Conservation (phyloP, 2,329 filamentous ascomycete species). For the Xylogone sp. region DNA sequence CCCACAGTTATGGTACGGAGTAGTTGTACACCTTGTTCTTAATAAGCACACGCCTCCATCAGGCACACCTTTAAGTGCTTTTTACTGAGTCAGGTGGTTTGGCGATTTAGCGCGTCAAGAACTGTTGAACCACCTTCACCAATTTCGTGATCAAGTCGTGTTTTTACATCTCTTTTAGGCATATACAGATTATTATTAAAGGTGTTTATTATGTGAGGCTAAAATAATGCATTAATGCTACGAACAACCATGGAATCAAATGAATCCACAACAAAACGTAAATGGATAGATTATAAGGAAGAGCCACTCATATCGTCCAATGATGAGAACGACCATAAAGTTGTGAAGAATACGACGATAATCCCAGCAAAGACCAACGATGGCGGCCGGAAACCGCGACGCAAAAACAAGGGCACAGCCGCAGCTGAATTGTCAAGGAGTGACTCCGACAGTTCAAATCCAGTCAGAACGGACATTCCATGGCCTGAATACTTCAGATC, state of each 20-base stretch:
- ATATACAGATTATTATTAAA: too few relatives aligned
- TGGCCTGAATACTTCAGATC: slow-evolving; percentile 76
- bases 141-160: neutral
- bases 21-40: too few relatives aligned
- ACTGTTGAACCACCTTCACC: neutral
- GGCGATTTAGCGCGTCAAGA: neutral
- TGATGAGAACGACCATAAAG: slow-evolving; percentile 6
- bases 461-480: slow-evolving; percentile 19
- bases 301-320: slow-evolving; percentile 3
- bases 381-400: slow-evolving; percentile 43
- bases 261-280: slow-evolving; percentile 32
- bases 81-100: neutral
- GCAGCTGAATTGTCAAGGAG: slow-evolving; percentile 17
- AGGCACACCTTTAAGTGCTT: too few relatives aligned
- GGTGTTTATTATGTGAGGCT: neutral
- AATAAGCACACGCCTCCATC: too few relatives aligned
- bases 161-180: too few relatives aligned
- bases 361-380: slow-evolving; percentile 54
- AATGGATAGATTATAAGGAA: slow-evolving; percentile 28
- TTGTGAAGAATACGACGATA: slow-evolving; percentile 30
- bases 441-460: slow-evolving; percentile 17
- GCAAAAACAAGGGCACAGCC: slow-evolving; percentile 33
- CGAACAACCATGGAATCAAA: slow-evolving; percentile 41
- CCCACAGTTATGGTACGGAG: too few relatives aligned
- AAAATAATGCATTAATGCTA: slow-evolving; percentile 18